phyloP scores from a whole-genome alignment of 2,329 filamentous ascomycete genomes.

The Trichoderma breve region DNA sequence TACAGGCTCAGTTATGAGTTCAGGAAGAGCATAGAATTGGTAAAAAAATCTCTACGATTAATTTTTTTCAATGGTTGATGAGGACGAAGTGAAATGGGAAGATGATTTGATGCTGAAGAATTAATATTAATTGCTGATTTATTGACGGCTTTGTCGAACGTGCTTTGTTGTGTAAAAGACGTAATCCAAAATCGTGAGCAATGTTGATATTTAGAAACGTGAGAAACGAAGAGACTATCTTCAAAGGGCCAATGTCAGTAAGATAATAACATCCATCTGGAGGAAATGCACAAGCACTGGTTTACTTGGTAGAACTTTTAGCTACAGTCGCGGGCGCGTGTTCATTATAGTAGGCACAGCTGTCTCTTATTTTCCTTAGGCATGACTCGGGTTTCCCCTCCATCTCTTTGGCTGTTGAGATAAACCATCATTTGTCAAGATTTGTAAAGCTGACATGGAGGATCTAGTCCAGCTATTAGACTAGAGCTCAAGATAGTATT shows the following conservation, averaged over 20 bases:
- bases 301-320: too few species aligned
- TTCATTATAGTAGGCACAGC: too few species aligned
- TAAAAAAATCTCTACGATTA: background rate
- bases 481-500: background rate
- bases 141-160: background rate
- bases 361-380: too few species aligned
- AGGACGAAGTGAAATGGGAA: background rate
- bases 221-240: too few species aligned
- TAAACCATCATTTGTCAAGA: background rate
- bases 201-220: too few species aligned
- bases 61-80: background rate
- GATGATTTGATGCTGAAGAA: background rate
- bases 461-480: background rate
- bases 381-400: too few species aligned
- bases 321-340: too few species aligned
- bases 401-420: background rate
- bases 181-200: background rate
- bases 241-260: too few species aligned
- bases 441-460: background rate
- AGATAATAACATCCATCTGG: too few species aligned
- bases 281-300: too few species aligned
- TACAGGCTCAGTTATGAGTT: background rate
- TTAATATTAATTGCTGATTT: background rate
- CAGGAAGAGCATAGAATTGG: slow-evolving; percentile 3
- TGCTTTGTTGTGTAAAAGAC: background rate